These are phyloP conservation scores for Alternaria ventricosa DNA, from an alignment of 2,329 filamentous ascomycete species.

Conservation along the genomic window DNA sequence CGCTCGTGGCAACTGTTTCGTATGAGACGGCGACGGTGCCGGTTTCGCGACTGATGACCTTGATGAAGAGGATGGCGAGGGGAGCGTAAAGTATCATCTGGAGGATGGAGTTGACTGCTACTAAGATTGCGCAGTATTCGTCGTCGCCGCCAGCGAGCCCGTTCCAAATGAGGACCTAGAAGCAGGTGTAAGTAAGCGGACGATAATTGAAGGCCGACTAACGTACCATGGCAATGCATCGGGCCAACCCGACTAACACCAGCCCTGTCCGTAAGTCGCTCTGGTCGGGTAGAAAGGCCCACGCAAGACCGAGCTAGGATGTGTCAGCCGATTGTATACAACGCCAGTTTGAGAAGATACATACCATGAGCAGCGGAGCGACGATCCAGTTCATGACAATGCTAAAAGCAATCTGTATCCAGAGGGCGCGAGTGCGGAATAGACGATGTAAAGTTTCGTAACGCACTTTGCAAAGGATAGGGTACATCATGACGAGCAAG, in stretches of 20 bases:
- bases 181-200: not conserved
- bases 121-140: conserved; percentile 73
- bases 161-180: conserved; percentile 72
- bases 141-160: conserved; percentile 72
- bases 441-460: conserved; percentile 73
- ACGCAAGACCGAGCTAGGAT: conserved; percentile 65
- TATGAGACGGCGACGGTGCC: conserved; percentile 59
- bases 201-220: not conserved
- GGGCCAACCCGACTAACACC: conserved; percentile 76
- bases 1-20: conserved; percentile 71
- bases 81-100: conserved; percentile 50
- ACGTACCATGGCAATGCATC: conserved; percentile 81
- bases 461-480: conserved; percentile 80
- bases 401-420: conserved; percentile 77
- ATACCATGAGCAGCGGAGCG: conserved; percentile 80
- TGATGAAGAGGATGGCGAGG: conserved; percentile 57
- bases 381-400: conserved; percentile 80
- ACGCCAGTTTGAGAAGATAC: not conserved
- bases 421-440: conserved; percentile 65
- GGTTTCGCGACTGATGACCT: conserved; percentile 63
- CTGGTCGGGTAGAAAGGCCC: conserved; percentile 52
- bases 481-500: conserved; percentile 87
- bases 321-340: not conserved
- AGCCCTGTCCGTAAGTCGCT: conserved; percentile 62
- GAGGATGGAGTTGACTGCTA: conserved; percentile 50